A percentile compares a stretch with the other conserved stretches of the same genome.
Evolutionary conservation across 352 stramenopile species (phyloP).

Genomic region (Phytopythium sindhum): DNA sequence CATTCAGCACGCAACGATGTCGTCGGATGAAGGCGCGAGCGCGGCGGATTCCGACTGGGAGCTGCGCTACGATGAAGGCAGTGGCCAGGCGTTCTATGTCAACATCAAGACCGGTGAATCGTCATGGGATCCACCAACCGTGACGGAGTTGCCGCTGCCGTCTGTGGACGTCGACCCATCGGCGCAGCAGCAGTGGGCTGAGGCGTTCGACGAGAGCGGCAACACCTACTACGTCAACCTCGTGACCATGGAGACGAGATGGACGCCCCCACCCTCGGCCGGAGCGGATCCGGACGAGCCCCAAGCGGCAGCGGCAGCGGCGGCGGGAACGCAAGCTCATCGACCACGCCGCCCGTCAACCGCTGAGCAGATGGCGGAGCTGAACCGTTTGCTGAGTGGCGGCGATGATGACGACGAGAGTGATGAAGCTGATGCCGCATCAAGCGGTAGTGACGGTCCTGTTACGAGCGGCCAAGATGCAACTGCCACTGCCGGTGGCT

Average conservation of each 20-base stretch:
- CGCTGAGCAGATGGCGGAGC: conserved; percentile 56
- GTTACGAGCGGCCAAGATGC: not conserved
- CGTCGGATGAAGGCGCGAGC: not conserved
- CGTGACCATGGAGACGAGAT: conserved; percentile 48
- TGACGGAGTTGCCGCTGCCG: not conserved
- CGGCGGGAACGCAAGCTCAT: not conserved
- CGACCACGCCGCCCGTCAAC: conserved; percentile 35
- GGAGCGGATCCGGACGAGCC: not conserved
- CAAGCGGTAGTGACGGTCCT: not conserved
- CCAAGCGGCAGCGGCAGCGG: not conserved
- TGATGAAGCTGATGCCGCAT: not conserved
- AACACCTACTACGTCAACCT: conserved; percentile 53
- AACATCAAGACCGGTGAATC: conserved; percentile 51
- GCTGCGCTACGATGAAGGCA: conserved; percentile 37
- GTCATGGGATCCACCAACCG: conserved; percentile 31
- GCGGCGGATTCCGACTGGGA: conserved; percentile 30
- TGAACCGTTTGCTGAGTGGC: conserved; percentile 52
- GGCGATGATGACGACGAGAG: conserved; percentile 16
- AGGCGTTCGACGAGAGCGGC: conserved; percentile 37
- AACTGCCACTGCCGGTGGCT: conserved; percentile 1
- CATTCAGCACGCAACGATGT: not conserved
- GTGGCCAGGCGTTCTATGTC: conserved; percentile 42
- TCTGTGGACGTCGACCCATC: not conserved
- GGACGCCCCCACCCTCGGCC: conserved; percentile 28
- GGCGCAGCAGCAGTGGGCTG: conserved; percentile 26